Percentiles rank a stretch among this genome's conserved stretches.
Conservation (phyloP, 257 asterid species). For the Solanum ossicruentum region DNA sequence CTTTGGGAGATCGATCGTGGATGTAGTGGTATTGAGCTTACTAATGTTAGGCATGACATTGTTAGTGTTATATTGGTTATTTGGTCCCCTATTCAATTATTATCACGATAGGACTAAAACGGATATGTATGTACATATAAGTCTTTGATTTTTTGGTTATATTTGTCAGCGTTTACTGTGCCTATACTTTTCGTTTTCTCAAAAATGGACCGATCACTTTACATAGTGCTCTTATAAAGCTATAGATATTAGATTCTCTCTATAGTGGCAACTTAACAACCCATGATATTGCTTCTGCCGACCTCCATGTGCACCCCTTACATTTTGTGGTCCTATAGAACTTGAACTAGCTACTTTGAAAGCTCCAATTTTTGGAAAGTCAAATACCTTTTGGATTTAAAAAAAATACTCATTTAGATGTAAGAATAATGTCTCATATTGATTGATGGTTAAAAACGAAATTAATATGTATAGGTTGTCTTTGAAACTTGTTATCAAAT, state of each 20-base stretch:
- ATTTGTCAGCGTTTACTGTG: background rate
- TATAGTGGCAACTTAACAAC: background rate
- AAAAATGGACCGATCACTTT: background rate
- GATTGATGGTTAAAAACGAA: too few species aligned
- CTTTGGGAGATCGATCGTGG: background rate
- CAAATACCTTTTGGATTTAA: background rate
- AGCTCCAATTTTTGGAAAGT: background rate
- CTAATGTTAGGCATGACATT: background rate
- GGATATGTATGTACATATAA: background rate
- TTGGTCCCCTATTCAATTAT: background rate
- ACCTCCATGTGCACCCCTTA: background rate
- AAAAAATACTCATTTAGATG: too few species aligned
- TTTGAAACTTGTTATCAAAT: too few species aligned
- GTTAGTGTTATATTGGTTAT: background rate
- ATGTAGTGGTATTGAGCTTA: background rate
- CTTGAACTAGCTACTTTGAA: background rate
- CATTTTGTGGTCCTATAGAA: background rate
- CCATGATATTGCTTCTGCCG: background rate
- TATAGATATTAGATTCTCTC: background rate
- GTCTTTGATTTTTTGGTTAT: background rate
- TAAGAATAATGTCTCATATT: too few species aligned
- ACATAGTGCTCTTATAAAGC: background rate
- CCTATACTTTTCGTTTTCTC: background rate
- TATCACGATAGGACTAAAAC: background rate
- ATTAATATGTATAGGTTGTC: too few species aligned